Base-by-base conservation (phyloP, 768 basidiomycete species). In the Gautieria morchelliformis region DNA sequence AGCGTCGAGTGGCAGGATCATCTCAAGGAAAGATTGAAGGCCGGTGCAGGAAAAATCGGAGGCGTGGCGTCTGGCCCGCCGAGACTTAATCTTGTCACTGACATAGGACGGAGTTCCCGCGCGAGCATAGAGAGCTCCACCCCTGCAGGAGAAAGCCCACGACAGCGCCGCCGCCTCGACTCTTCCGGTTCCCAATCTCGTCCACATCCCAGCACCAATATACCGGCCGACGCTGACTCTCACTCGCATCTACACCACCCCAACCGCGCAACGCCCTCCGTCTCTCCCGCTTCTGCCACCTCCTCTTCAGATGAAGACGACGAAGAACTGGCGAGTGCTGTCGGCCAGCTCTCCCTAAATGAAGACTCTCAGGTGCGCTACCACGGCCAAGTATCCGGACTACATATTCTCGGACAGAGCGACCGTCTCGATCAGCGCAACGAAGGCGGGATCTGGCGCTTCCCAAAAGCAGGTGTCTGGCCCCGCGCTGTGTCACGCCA, bases 391-490 rank as follows among this genome's bases (percentile, higher is more conserved):
- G 85, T 81, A 4, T 89, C 87, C 58, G 89, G 90, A 1, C 69
- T 93, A 60, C 83, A 93, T 68, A 74, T 93, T 57, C 69, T 92
- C n/a, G 82, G 81, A 15, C 72, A 72, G 62, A 79, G 79, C 59
- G 80, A 82, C 51, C 75, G 83, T 45, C 67, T 75, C 53, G 86
- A 87, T 64, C 74, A 76, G 41, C 74, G 86, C 63, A 87, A 84
- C 61, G 84, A 86, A 62, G 85, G 83, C 19, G 89, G 87, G 0
- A 85, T 87, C 55, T 89, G 87, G 86, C 82, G 84, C 30, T 93
- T 94, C 70, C 90, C 92, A 0, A 84, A 83, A 62, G 86, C 90
- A 3, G 78, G 91, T n/a, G 87, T 93, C 24, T 94, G 92, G 92
- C 92, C 92, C 0, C 83, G 83, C 5, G 58, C 53, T 42, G 22